phyloP scores from a whole-genome alignment of 1,284 basidiomycete species.

The Cutaneotrichosporon mucoides region DNA sequence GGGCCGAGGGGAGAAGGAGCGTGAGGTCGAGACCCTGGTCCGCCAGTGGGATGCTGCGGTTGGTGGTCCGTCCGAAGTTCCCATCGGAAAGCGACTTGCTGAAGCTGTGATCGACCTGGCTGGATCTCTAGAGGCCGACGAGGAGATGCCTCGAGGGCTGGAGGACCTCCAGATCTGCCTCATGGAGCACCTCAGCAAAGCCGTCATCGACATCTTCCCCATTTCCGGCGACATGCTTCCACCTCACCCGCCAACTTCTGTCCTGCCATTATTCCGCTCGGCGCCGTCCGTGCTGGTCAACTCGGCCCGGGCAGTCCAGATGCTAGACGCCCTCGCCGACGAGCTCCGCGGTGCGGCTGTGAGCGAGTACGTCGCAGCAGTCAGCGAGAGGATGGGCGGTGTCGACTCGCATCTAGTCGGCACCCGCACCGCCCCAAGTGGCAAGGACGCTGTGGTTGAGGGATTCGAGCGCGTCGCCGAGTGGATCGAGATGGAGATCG shows the following conservation, averaged over 20 bases:
- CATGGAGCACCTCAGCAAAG: constrained; percentile 19
- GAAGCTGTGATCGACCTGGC: constrained; percentile 27
- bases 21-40: constrained; percentile 32
- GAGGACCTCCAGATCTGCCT: constrained; percentile 24
- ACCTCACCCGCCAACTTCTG: constrained; percentile 27
- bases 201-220: constrained; percentile 33
- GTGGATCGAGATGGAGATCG: constrained; percentile 44
- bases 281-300: constrained; percentile 23
- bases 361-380: constrained; percentile 41
- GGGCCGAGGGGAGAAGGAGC: constrained; percentile 31
- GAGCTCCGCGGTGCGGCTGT: constrained; percentile 42
- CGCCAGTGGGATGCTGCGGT: constrained; percentile 33
- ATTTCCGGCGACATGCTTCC: constrained; percentile 25
- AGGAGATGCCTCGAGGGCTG: constrained; percentile 23
- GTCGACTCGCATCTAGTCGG: constrained; percentile 13
- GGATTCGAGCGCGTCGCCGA: constrained; percentile 42
- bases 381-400: constrained; percentile 30
- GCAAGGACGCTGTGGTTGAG: constrained; percentile 30
- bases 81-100: constrained; percentile 14
- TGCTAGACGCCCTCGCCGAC: constrained; percentile 29
- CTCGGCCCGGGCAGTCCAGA: constrained; percentile 13
- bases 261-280: constrained; percentile 31
- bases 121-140: constrained; percentile 12
- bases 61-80: constrained; percentile 26
- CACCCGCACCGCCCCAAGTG: constrained; percentile 21